phyloP scores from a whole-genome alignment of 257 asterid species.

The Euphrasia confusa region DNA sequence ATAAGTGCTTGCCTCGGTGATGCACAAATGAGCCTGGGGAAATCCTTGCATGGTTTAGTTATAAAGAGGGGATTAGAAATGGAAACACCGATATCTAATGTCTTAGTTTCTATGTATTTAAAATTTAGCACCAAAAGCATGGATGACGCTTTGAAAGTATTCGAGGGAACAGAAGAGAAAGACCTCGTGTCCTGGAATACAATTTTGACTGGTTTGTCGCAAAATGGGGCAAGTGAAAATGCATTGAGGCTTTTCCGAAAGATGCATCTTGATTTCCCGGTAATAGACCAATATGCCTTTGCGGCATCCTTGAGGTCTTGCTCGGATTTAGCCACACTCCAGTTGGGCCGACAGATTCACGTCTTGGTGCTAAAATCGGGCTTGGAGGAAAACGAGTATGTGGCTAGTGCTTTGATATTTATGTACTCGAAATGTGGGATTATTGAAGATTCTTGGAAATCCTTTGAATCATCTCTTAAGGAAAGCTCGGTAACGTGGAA shows the following conservation, averaged over 20 bases:
- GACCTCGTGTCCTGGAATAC: conserved; percentile 80
- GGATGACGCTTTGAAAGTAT: conserved; percentile 53
- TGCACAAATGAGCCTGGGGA: conserved; percentile 37
- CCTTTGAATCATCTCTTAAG: conserved; percentile 55
- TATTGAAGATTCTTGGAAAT: conserved; percentile 57
- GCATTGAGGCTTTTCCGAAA: conserved; percentile 47
- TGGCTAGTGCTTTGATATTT: conserved; percentile 64
- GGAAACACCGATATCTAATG: conserved; percentile 52
- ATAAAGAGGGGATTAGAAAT: conserved; percentile 66
- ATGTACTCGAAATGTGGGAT: conserved; percentile 88
- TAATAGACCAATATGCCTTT: conserved; percentile 65
- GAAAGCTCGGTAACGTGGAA: conserved; percentile 76
- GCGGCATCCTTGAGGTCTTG: conserved; percentile 70
- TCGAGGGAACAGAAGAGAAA: conserved; percentile 37
- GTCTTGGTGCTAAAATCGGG: conserved; percentile 53
- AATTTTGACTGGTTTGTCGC: conserved; percentile 73
- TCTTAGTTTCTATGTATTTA: conserved; percentile 63
- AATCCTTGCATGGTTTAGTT: conserved; percentile 62
- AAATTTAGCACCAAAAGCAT: conserved; percentile 38
- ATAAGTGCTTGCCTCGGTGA: conserved; percentile 51
- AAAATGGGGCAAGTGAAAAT: conserved; percentile 59
- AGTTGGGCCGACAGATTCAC: conserved; percentile 67
- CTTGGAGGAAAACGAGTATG: conserved; percentile 51
- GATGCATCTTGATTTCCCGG: conserved; percentile 45
- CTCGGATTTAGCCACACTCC: conserved; percentile 81